Base-by-base conservation (phyloP, 345 rosid genomes). In the Aquilaria malaccensis region DNA sequence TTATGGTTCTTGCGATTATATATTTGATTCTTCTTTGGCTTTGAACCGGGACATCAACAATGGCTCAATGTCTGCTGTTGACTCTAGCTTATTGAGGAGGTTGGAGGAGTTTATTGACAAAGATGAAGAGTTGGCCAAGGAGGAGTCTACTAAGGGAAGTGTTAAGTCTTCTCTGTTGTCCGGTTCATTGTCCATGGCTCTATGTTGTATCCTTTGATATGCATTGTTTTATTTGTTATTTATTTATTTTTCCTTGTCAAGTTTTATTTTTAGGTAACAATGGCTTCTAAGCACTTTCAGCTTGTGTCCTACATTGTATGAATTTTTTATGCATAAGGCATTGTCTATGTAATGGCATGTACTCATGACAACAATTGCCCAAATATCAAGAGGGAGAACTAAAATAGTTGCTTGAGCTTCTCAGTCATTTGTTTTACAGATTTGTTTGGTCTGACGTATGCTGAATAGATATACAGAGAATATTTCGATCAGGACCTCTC, bases 161-260 rank as follows among this genome's bases (percentile, higher is more conserved):
- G 62, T 79, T 32, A 68, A 72, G 43, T 86, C 86, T 66, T 89
- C 95, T 11, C 72, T 93, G 67, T 79, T 89, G 58, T 89, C 98
- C 1, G 98, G 96, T 31, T 83, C 98, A 50, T 77, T 89, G 67
- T 93, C 98, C 50, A 87, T 87, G 96, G 95, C 98, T 67, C 96
- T 89, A 71, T 89, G 98, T 64, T 89, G 97, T 93, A 93, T 93
- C 98, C 96, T 84, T 62, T 11, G 5, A 62, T 63, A 43, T 67
- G 32, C 52, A 59, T 45, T 58, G 29, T 10, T 33, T 51, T 54
- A 47, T 33, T 46, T 37, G 29, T 33, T 6, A 29, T 37, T n/a
- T 52, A 3, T 45, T 10, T 59, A 2, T 61, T 69, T 61, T 69
- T 61, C 9, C 5, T 4, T 70, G 22, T 33, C 5, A 55, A 55